Evolutionary conservation across 192 early-diverging fungal genomes (phyloP), one percentile per base, ranked within the genome.

Genomic region (Jimgerdemannia lactiflua): DNA sequence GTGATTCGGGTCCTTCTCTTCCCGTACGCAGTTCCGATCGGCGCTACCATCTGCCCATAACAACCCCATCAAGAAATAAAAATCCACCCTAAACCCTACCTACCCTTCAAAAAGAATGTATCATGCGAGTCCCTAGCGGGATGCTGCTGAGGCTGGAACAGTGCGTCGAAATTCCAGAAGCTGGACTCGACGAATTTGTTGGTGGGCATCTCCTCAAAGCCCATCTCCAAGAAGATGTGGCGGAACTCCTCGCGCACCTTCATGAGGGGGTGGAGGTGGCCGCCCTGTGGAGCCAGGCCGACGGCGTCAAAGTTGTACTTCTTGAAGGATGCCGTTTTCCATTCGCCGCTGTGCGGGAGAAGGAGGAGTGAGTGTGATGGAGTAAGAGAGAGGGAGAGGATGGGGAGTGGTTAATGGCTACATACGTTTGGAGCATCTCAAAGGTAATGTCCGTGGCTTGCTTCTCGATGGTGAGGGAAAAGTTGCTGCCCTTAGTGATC

Each of bases 141-240:
- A 76, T 99, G 98, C 85, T 98, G 95, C 89, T 99, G 97, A 41
- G 98, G 97, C 79, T 98, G 97, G 90, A 97, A 99, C 73, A 99
- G 91, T 40, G 97, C 94, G 83, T 99, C 98, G 84, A 99, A 99
- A 87, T 99, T 99, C 98, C 98, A 99, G 92, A 99, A 99, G 75
- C 95, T 94, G 70, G 92, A 93, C 79, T 99, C 98, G 66, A 95
- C 96, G 88, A 94, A 99, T 78, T 92, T 89, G 90, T 95, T 96
- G 70, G 97, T 97, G 29, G 96, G 96, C 98, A 99, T 99, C 87
- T 99, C 98, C 75, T 92, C 89, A 86, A 99, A 99, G 4, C 97
- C 98, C 76, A 97, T 92, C 85, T 99, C 96, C 80, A 99, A 96
- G 88, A 99, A 99, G 83, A 99, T 96, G 82, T 97, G 92, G 42